Evolutionary conservation across 148 eudicot species (phyloP), one percentile per base, ranked within the genome.

Genomic region (Arctostaphylos glauca): DNA sequence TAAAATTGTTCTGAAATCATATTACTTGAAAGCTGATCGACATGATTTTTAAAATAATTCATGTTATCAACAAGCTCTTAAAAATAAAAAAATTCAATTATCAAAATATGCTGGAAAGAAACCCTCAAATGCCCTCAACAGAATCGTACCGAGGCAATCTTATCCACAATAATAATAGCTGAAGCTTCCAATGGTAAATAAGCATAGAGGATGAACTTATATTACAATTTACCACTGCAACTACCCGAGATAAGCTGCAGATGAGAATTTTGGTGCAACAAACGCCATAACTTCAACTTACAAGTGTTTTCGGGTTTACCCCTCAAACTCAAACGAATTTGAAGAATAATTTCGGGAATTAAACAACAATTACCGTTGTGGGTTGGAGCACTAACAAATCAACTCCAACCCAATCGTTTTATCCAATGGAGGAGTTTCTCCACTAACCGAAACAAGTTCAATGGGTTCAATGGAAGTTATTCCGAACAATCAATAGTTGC

Each of bases 401-500:
- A 77, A 77, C n/a, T 67, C 80, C 81, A 46, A 78, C 54, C 83
- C 80, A 68, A 18, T n/a, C 54, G 10, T 50, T 58, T 71, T 16
- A 18, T 71, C 84, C 72, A 50, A 77, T 81, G 68, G 48, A 76
- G 48, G 13, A 46, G 5, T 44, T 19, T 52, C 15, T 13, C 81
- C 55, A 31, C 19, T 54, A 31, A 84, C 79, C 81, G 38, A 25
- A 83, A 77, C 48, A 70, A 78, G 67, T 80, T 76, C 62, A 77
- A 64, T 38, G 72, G 81, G 10, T n/a, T 54, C 12, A 67, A 74
- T 72, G 48, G 21, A 44, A n/a, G 41, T 4, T 9, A 62, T 53
- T 48, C 52, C n/a, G 71, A 76, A 62, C 80, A 73, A 71, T 83
- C 84, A 84, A 50, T 81, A 74, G 41, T 80, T 84, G 53, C 82